Conservation (phyloP, 495 filamentous ascomycete genomes). For the Echria macrotheca region DNA sequence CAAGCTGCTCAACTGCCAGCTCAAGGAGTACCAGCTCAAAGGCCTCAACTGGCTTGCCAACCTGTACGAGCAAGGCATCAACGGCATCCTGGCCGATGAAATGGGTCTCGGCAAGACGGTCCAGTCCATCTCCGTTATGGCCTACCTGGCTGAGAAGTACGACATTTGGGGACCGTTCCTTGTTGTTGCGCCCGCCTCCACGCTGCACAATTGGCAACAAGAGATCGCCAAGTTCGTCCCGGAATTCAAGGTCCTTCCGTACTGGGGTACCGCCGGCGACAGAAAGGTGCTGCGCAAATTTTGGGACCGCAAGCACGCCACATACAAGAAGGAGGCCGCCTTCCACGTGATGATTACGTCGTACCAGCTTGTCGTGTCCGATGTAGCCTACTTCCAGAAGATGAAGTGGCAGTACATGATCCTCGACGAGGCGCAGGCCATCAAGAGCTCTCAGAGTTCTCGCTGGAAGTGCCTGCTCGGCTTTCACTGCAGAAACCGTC, state of each 20-base stretch:
- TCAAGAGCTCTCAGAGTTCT: slow-evolving; percentile 95
- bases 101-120: slow-evolving; percentile 99
- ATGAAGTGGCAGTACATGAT: slow-evolving; percentile 99
- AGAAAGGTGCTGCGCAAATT: slow-evolving; percentile 96
- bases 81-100: slow-evolving; percentile 96
- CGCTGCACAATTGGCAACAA: slow-evolving; percentile 98
- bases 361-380: slow-evolving; percentile 93
- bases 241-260: slow-evolving; percentile 86
- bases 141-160: slow-evolving; percentile 92
- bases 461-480: slow-evolving; percentile 93
- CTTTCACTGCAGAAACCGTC: slow-evolving; percentile 92
- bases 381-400: slow-evolving; percentile 96
- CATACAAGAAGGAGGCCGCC: slow-evolving; percentile 83
- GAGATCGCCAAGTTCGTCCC: slow-evolving; percentile 94
- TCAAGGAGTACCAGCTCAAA: slow-evolving; percentile 98
- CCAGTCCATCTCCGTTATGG: slow-evolving; percentile 99
- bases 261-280: slow-evolving; percentile 93
- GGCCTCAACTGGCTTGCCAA: slow-evolving; percentile 99
- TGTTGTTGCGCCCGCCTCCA: slow-evolving; percentile 93
- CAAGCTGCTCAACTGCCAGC: slow-evolving; percentile 83
- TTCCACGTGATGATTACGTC: slow-evolving; percentile 97
- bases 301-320: slow-evolving; percentile 97
- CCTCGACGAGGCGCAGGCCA: slow-evolving; percentile 95
- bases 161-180: slow-evolving; percentile 98
- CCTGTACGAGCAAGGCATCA: slow-evolving; percentile 98